These are phyloP conservation scores for Jaapia argillacea DNA, from an alignment of 768 basidiomycete genomes.

Conservation along the genomic window DNA sequence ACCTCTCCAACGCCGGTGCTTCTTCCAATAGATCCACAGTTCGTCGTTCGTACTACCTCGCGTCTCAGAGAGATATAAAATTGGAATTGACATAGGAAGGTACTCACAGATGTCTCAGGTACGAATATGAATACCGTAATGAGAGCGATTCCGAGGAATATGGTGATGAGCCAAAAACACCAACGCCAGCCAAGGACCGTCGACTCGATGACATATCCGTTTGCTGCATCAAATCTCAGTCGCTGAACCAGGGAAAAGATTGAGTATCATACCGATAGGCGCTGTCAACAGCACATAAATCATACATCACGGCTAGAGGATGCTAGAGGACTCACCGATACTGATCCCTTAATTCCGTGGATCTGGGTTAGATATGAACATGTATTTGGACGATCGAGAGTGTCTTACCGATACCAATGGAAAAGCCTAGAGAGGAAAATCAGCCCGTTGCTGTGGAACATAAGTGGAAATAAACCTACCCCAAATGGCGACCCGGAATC, in stretches of 20 bases:
- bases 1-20: conserved; percentile 52
- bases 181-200: not conserved
- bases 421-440: not conserved
- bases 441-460: too few species aligned
- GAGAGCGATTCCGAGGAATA: not conserved
- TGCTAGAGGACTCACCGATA: too few species aligned
- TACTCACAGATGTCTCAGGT: not conserved
- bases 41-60: not conserved
- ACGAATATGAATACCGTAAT: not conserved
- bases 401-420: not conserved
- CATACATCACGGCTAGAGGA: too few species aligned
- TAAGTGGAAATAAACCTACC: not conserved
- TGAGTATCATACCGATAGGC: too few species aligned
- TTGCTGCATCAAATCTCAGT: too few species aligned
- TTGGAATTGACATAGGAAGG: too few species aligned
- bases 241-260: too few species aligned
- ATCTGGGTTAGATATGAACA: too few species aligned
- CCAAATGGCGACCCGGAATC: not conserved
- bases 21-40: conserved; percentile 51
- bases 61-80: too few species aligned
- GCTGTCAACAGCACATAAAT: too few species aligned
- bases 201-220: not conserved
- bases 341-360: too few species aligned
- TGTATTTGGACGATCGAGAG: not conserved
- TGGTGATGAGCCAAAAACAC: not conserved